Percentiles rank a stretch among this genome's conserved stretches.
Conservation (phyloP, 164 flowering plant species). For the Chimonanthus salicifolius region DNA sequence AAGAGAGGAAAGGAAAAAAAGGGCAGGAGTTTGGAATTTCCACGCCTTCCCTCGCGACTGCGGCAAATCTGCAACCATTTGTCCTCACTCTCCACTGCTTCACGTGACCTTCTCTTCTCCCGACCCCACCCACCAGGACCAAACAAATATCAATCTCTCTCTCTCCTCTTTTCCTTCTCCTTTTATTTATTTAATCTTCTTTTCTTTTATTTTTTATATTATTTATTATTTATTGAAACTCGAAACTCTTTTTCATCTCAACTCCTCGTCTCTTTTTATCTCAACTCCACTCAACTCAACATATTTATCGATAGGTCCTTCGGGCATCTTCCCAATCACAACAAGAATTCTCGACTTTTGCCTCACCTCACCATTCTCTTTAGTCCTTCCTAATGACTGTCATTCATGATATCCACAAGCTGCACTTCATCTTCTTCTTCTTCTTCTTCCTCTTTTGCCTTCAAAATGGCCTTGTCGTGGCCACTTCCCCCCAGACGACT, state of each 20-base stretch:
- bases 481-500: too few species aligned
- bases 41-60: conserved; percentile 1
- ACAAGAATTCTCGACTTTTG: neutral
- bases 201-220: too few species aligned
- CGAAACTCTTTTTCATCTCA: too few species aligned
- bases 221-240: too few species aligned
- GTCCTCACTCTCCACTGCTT: neutral
- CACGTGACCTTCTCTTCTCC: conserved; percentile 6
- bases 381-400: neutral
- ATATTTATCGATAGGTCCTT: neutral
- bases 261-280: too few species aligned
- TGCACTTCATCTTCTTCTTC: neutral
- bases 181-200: neutral
- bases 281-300: neutral
- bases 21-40: neutral
- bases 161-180: neutral
- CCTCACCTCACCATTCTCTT: neutral
- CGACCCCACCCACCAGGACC: neutral
- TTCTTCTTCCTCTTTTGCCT: conserved; percentile 1
- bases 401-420: neutral
- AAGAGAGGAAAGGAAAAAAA: neutral
- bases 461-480: neutral
- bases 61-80: neutral
- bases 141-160: neutral
- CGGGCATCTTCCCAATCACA: too few species aligned